Evolutionary conservation across 352 stramenopile genomes (phyloP), one percentile per base, ranked within the genome.

Genomic region (Pythium phragmiticola): DNA sequence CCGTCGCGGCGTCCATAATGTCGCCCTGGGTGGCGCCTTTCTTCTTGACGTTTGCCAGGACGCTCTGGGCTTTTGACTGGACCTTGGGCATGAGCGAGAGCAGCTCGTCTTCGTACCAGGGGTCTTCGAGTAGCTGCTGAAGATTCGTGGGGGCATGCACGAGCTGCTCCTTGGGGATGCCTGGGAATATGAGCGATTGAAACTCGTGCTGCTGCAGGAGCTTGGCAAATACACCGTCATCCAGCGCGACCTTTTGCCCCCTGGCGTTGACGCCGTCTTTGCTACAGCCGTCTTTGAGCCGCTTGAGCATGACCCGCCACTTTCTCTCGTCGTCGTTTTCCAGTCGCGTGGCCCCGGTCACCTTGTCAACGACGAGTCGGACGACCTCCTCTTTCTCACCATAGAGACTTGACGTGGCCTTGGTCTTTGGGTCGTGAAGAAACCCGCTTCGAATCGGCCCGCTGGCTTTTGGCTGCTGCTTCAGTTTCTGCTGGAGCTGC

Each of bases 81-180:
- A 96, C 84, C 47, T 84, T 90, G 19, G 88, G 88, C 82, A 96
- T 95, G 36, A 95, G 66, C 14, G 69, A 63, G 21, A 94, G 37
- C 52, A 96, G 39, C 52, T 94, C 87, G 4, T 86, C 53, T 57
- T 92, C 83, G 60, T 95, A 96, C 77, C 75, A 88, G 7, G 87
- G 77, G 47, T 95, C 87, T 43, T 83, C 76, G 17, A 95, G 58
- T 34, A 96, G 68, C 33, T 70, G 66, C 39, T 92, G 83, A 1
- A 96, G 64, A 49, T 84, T 94, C 45, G 85, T 78, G 0, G 88
- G 88, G 6, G 84, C 77, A 49, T 89, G 74, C 4, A 63, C 42
- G 26, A 90, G 81, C 60, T 94, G 78, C 14, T 89, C 73, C n/a
- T 70, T 65, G 7, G 85, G 74, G 45, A 94, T 86, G 8, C 86